phyloP scores from a whole-genome alignment of 495 filamentous ascomycete species.

The Elasticomyces elasticus region DNA sequence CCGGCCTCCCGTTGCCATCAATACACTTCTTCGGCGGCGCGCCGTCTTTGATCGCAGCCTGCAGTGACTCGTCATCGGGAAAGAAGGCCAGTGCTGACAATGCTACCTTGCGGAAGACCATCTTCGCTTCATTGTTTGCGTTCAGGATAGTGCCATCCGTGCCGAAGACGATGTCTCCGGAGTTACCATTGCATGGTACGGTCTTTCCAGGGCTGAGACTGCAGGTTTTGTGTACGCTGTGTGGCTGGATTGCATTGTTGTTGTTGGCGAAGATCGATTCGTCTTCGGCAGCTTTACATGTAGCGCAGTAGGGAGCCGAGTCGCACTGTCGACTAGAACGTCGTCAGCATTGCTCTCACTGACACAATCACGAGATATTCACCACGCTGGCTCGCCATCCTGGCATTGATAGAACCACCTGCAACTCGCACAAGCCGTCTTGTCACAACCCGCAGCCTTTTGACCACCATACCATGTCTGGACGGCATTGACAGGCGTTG shows the following conservation, averaged over 20 bases:
- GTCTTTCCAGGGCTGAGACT: not conserved
- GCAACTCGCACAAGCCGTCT: constrained; percentile 11
- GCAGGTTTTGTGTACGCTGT: not conserved
- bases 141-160: not conserved
- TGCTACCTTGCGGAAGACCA: not conserved
- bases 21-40: not conserved
- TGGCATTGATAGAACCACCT: constrained; percentile 1
- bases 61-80: not conserved
- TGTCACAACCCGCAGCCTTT: not conserved
- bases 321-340: not conserved
- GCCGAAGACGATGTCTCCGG: not conserved
- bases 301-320: not conserved
- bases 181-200: not conserved
- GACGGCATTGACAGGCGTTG: not conserved
- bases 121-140: not conserved
- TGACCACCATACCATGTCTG: constrained; percentile 6
- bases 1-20: not conserved
- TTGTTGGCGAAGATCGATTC: not conserved
- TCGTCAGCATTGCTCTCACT: not conserved
- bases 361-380: not conserved
- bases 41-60: not conserved
- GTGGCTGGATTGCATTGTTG: not conserved
- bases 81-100: not conserved
- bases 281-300: not conserved
- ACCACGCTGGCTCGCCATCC: constrained; percentile 1